Conservation (phyloP, 176 grass and related monocot species). For the Phoenix roebelenii region DNA sequence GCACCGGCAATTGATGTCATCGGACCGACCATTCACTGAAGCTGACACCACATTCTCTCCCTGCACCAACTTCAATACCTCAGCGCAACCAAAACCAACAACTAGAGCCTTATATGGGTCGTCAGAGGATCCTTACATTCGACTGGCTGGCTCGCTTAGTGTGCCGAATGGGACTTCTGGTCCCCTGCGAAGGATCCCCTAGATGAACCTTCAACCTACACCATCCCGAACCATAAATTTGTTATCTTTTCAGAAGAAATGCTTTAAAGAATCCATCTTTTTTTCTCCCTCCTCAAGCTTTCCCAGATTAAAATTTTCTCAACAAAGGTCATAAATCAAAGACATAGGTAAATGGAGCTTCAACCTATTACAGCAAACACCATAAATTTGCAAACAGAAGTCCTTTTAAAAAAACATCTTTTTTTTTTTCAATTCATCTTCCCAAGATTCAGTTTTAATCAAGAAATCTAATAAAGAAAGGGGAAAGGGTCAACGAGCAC, state of each 20-base stretch:
- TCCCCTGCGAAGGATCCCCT: conserved; percentile 60
- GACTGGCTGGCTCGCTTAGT: conserved; percentile 41
- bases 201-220: conserved; percentile 85
- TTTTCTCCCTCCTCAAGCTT: no score
- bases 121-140: conserved; percentile 44
- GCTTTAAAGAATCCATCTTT: neutral
- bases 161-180: conserved; percentile 53
- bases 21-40: conserved; percentile 58
- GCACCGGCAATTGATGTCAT: conserved; percentile 51
- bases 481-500: neutral
- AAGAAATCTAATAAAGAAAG: neutral
- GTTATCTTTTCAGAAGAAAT: neutral
- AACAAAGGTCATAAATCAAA: no score
- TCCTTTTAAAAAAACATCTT: no score
- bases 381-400: no score
- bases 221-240: conserved; percentile 1
- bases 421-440: no score
- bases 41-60: conserved; percentile 53
- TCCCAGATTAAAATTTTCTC: no score
- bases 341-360: no score
- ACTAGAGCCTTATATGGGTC: conserved; percentile 11
- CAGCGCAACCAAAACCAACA: conserved; percentile 10
- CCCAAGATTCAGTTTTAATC: conserved; percentile 3
- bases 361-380: no score
- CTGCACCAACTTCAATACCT: conserved; percentile 30